Percentiles rank a stretch among this genome's conserved stretches.
Evolutionary conservation across 306 rosid genomes (phyloP).

Genomic region (Cicer yamashitae): DNA sequence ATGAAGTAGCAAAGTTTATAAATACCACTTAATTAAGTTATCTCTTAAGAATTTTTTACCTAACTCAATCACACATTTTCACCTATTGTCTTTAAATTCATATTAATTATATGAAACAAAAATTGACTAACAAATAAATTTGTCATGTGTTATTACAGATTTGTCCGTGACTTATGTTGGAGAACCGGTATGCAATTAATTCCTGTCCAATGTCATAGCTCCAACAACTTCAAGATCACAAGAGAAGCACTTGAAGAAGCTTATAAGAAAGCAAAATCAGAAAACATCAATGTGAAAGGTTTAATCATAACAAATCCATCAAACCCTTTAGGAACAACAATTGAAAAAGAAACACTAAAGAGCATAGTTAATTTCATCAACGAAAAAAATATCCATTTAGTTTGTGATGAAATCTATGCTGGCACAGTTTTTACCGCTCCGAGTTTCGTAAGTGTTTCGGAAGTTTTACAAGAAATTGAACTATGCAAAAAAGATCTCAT

Average conservation of each 20-base stretch:
- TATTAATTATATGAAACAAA: not conserved
- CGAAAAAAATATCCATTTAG: slow-evolving; percentile 75
- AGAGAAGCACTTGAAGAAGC: slow-evolving; percentile 74
- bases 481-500: slow-evolving; percentile 62
- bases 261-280: slow-evolving; percentile 57
- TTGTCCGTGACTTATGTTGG: slow-evolving; percentile 79
- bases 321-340: slow-evolving; percentile 76
- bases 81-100: too few relatives aligned
- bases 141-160: slow-evolving; percentile 52
- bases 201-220: slow-evolving; percentile 73
- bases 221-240: slow-evolving; percentile 72
- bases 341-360: slow-evolving; percentile 63
- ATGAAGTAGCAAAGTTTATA: slow-evolving; percentile 25
- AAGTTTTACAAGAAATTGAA: slow-evolving; percentile 58
- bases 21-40: not conserved
- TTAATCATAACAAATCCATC: slow-evolving; percentile 87
- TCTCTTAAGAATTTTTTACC: not conserved
- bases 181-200: slow-evolving; percentile 69
- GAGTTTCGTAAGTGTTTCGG: slow-evolving; percentile 59
- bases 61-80: not conserved
- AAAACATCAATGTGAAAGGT: slow-evolving; percentile 70
- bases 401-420: slow-evolving; percentile 85
- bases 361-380: slow-evolving; percentile 67
- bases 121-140: not conserved
- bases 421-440: slow-evolving; percentile 72